Conservation (phyloP, 352 stramenopile species). For the Phytophthora macrochlamydospora region DNA sequence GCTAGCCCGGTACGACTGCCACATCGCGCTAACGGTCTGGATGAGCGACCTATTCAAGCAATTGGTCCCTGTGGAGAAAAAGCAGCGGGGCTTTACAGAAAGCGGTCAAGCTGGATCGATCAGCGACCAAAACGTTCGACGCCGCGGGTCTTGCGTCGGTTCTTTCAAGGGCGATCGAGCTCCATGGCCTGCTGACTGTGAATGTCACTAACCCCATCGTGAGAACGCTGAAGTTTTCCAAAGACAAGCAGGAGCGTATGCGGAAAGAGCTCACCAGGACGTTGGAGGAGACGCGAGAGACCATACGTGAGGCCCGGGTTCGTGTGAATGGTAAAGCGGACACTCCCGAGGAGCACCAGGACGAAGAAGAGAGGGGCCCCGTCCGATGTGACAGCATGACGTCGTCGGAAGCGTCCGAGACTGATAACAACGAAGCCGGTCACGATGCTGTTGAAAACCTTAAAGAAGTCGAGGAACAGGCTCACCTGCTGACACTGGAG, state of each 20-base stretch:
- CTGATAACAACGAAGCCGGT: constrained; percentile 24
- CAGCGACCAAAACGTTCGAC: constrained; percentile 8
- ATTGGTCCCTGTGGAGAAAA: constrained; percentile 42
- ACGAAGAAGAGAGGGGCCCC: constrained; percentile 3
- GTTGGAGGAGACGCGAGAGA: constrained; percentile 37
- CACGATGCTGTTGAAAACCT: neutral
- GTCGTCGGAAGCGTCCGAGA: constrained; percentile 24
- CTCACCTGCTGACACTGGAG: constrained; percentile 32
- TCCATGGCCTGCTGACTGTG: constrained; percentile 42
- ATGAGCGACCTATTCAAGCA: constrained; percentile 48
- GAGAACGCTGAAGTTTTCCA: constrained; percentile 57
- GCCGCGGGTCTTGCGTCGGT: constrained; percentile 13
- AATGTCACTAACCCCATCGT: constrained; percentile 57
- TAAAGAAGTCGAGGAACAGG: constrained; percentile 21
- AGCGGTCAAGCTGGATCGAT: constrained; percentile 11
- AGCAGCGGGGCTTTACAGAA: constrained; percentile 41
- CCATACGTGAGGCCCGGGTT: constrained; percentile 23
- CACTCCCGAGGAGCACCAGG: neutral
- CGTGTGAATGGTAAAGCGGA: constrained; percentile 3
- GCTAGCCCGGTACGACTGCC: constrained; percentile 24
- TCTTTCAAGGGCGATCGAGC: constrained; percentile 33
- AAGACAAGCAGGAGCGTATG: constrained; percentile 52
- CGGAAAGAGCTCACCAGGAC: constrained; percentile 43
- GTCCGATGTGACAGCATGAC: constrained; percentile 21
- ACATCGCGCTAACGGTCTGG: constrained; percentile 42